Evolutionary conservation across 176 grass and related monocot species (phyloP).

Genomic region (Secale cereale): DNA sequence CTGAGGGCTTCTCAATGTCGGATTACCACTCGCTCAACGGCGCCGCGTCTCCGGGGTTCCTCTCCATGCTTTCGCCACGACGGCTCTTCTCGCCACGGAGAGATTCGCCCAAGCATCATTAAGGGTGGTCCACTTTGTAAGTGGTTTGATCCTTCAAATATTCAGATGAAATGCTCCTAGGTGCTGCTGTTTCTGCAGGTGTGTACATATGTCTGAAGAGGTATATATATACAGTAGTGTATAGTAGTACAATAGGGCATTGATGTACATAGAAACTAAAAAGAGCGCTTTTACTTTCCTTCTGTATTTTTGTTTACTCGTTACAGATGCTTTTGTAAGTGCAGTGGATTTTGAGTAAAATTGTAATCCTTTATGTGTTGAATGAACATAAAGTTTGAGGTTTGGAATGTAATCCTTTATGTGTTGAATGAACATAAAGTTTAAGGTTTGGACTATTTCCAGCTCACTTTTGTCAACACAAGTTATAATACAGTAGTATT

Average conservation of each 20-base stretch:
- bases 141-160: conserved; percentile 13
- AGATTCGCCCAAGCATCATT: conserved; percentile 42
- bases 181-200: conserved; percentile 25
- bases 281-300: background rate
- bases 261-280: conserved; percentile 42
- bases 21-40: conserved; percentile 73
- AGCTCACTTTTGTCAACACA: background rate
- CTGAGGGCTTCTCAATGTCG: conserved; percentile 57
- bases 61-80: conserved; percentile 66
- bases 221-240: conserved; percentile 10
- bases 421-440: background rate
- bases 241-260: conserved; percentile 16
- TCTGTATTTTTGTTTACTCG: background rate
- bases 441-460: background rate
- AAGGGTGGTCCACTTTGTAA: conserved; percentile 22
- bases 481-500: background rate
- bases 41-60: conserved; percentile 60
- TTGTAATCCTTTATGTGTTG: background rate
- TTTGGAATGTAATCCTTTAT: background rate
- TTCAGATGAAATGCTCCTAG: conserved; percentile 12
- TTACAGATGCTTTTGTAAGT: background rate
- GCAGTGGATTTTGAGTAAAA: background rate
- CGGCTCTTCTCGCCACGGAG: conserved; percentile 75
- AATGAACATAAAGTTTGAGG: background rate
- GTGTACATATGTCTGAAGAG: conserved; percentile 31